phyloP scores from a whole-genome alignment of 306 rosid species.

The Lathyrus sativus region DNA sequence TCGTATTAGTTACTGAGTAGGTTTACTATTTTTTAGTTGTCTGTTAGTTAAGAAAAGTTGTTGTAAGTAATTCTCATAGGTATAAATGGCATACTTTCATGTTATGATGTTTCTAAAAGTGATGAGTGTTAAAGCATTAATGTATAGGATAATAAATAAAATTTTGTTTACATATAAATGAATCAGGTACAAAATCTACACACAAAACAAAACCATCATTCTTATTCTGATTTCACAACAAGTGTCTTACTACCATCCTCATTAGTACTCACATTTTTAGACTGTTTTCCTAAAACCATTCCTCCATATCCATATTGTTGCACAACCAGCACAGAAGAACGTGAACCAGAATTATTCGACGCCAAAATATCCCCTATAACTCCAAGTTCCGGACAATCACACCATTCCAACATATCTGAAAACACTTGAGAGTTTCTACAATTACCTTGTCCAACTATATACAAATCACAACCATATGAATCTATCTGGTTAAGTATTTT shows the following conservation, averaged over 20 bases:
- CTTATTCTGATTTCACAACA: slow-evolving; percentile 16
- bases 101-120: too few species aligned
- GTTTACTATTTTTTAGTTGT: too few species aligned
- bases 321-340: slow-evolving; percentile 55
- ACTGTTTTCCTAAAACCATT: neutral
- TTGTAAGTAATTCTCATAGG: too few species aligned
- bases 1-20: too few species aligned
- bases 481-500: slow-evolving; percentile 36
- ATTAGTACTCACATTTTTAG: neutral
- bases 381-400: slow-evolving; percentile 59
- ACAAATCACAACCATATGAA: slow-evolving; percentile 37
- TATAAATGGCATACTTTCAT: too few species aligned
- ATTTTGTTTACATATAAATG: too few species aligned
- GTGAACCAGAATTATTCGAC: slow-evolving; percentile 37
- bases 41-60: too few species aligned
- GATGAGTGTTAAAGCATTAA: too few species aligned
- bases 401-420: slow-evolving; percentile 45
- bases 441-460: slow-evolving; percentile 59
- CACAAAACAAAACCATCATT: neutral
- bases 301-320: slow-evolving; percentile 54
- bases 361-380: slow-evolving; percentile 54
- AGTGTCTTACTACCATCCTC: neutral
- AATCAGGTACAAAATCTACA: neutral
- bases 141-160: too few species aligned
- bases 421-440: slow-evolving; percentile 22